A percentile compares a stretch with the other conserved stretches of the same genome.
Evolutionary conservation across 2,329 filamentous ascomycete species (phyloP).

Genomic region (Epichloe aotearoae): DNA sequence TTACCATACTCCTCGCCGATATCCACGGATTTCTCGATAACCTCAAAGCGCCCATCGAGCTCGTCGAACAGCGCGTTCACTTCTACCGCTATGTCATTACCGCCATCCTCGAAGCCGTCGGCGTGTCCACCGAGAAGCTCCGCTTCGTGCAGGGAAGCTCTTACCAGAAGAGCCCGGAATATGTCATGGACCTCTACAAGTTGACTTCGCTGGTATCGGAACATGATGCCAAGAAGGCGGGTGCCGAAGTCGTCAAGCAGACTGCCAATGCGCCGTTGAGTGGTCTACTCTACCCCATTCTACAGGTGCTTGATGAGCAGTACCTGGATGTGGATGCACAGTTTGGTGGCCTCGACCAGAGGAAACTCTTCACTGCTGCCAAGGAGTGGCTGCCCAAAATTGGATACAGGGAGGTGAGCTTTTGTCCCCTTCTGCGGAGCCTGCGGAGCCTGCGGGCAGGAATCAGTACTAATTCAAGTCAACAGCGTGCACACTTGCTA

Average conservation of each 20-base stretch:
- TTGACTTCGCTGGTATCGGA: slow-evolving; percentile 57
- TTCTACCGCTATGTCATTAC: slow-evolving; percentile 76
- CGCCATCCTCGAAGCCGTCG: slow-evolving; percentile 60
- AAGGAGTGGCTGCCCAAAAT: slow-evolving; percentile 76
- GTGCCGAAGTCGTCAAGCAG: slow-evolving; percentile 92
- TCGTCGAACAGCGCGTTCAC: slow-evolving; percentile 66
- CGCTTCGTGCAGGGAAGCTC: slow-evolving; percentile 73
- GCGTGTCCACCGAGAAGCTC: slow-evolving; percentile 65
- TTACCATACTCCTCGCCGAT: slow-evolving; percentile 65
- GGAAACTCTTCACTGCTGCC: slow-evolving; percentile 79
- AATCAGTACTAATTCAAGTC: background rate
- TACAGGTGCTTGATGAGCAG: slow-evolving; percentile 86
- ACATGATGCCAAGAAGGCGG: slow-evolving; percentile 78
- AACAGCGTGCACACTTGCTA: slow-evolving; percentile 24
- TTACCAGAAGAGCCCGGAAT: slow-evolving; percentile 62
- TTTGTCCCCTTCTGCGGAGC: too few relatives aligned
- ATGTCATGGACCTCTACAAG: slow-evolving; percentile 82
- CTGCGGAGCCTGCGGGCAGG: background rate
- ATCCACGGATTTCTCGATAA: slow-evolving; percentile 70
- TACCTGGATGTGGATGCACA: slow-evolving; percentile 80
- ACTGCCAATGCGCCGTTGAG: slow-evolving; percentile 58
- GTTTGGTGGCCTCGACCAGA: slow-evolving; percentile 73
- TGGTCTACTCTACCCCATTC: slow-evolving; percentile 27
- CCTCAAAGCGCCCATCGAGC: slow-evolving; percentile 75
- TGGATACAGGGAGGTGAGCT: slow-evolving; percentile 55